Base-by-base conservation (phyloP, 2,329 filamentous ascomycete genomes). In the Penicillium sp. region DNA sequence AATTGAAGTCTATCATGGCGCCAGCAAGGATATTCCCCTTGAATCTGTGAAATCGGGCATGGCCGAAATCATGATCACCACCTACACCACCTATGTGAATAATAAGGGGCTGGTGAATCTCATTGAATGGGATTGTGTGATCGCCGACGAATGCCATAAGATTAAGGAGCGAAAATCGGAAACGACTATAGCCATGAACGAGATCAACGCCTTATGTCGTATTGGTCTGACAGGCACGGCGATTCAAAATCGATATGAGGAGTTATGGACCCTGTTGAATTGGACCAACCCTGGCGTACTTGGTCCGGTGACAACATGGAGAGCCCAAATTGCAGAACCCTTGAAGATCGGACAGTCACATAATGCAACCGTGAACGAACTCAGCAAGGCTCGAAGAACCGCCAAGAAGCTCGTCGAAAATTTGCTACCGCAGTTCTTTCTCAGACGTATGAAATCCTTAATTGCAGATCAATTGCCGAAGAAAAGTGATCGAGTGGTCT, bases 181-280 rank as follows among this genome's bases (percentile, higher is more conserved):
- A 60, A 90, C 89, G 8, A 95, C 93, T 0, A 86, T 90, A 68
- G 88, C 92, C 0, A 93, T 99, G 89, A 90, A 92, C 66, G 86
- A 93, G 60, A 81, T 98, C 65, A 99, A 99, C 66, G 87, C 93
- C 0, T 83, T 98, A 2, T 98, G 95, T 69, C 86, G 95, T 33
- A 93, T 99, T 59, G 95, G 95, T 0, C 81, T 99, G 9, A 98
- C 93, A 0, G 95, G 95, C 2, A 99, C 95, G 0, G 93, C 93
- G 0, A 97, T 99, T 45, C 95, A 99, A 71, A 99, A 99, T 74
- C 95, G 91, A 64, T 99, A 99, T 72, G 92, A 97, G 70, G 95
- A 99, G 73, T 82, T 99, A 1, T 99, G 93, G 93, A 96, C 92
- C 0, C 80, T 99, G 0, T 80, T 99, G 3, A 96, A 99, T 71